These are phyloP conservation scores for Glycyrrhiza uralensis DNA, from an alignment of 306 rosid genomes.

Conservation along the genomic window DNA sequence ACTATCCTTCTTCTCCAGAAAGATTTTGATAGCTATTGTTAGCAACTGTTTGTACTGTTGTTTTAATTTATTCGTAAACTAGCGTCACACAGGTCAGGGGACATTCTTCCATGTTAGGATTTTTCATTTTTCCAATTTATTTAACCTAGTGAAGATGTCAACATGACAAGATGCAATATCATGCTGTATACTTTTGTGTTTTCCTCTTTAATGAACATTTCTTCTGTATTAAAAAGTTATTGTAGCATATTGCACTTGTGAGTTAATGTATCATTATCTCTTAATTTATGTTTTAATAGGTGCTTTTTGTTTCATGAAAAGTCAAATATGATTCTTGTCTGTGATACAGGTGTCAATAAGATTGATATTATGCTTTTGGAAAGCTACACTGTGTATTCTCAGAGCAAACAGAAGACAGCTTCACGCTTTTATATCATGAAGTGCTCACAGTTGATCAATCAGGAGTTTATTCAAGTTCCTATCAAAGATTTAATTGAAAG, in stretches of 20 bases:
- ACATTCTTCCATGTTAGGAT: neutral
- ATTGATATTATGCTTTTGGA: constrained; percentile 49
- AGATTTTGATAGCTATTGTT: neutral
- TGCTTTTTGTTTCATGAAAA: constrained; percentile 15
- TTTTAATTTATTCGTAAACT: neutral
- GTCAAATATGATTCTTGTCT: constrained; percentile 18
- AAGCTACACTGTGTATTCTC: constrained; percentile 58
- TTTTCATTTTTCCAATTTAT: neutral
- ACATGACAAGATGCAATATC: neutral
- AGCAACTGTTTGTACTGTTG: neutral
- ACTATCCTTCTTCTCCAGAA: constrained; percentile 3
- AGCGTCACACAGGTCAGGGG: constrained; percentile 1
- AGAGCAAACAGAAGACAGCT: constrained; percentile 60
- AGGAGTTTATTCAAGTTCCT: constrained; percentile 37
- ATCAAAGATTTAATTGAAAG: constrained; percentile 56
- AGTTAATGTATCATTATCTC: constrained; percentile 5
- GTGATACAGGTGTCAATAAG: constrained; percentile 50
- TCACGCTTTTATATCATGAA: constrained; percentile 59
- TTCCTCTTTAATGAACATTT: neutral
- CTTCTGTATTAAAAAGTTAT: neutral
- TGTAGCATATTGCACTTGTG: constrained; percentile 17
- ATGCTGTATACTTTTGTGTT: neutral
- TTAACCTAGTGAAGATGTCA: neutral
- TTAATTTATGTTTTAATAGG: neutral
- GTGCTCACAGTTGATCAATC: constrained; percentile 37